Evolutionary conservation across 345 rosid species (phyloP).

Genomic region (Kandelia obovata): DNA sequence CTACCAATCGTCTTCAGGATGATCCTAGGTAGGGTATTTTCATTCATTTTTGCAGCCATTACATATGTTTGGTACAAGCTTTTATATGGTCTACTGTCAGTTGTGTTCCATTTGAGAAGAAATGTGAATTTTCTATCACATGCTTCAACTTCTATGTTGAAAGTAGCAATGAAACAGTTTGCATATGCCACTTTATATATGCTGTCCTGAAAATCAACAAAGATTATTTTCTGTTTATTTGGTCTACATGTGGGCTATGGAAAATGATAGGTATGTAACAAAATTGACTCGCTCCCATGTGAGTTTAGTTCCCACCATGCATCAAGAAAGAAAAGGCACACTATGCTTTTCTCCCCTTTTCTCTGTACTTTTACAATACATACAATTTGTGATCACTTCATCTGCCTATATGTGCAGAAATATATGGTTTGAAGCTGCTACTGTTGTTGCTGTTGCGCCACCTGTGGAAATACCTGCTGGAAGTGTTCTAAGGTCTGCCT

Average conservation of each 20-base stretch:
- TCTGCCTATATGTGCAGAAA: constrained; percentile 42
- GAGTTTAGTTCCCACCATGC: too few species aligned
- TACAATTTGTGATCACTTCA: constrained; percentile 13
- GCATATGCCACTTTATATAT: too few species aligned
- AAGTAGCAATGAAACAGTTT: neutral
- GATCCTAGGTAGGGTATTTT: constrained; percentile 74
- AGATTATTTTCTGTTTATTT: too few species aligned
- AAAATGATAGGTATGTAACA: too few species aligned
- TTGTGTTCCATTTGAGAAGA: neutral
- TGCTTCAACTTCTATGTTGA: neutral
- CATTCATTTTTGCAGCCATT: constrained; percentile 1
- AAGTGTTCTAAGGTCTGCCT: constrained; percentile 87
- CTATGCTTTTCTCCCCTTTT: neutral
- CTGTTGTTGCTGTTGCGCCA: constrained; percentile 94
- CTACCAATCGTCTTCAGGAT: constrained; percentile 87
- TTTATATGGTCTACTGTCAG: constrained; percentile 4
- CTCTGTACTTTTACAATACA: neutral
- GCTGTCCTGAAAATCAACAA: too few species aligned
- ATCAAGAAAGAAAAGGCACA: too few species aligned
- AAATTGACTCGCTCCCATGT: too few species aligned
- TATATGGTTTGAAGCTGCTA: constrained; percentile 98
- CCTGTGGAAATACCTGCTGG: constrained; percentile 84
- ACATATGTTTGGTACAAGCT: neutral
- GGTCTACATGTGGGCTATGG: too few species aligned
- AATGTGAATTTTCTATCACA: neutral